These are phyloP conservation scores for Talinum fruticosum DNA, from an alignment of 148 eudicot genomes.

Conservation along the genomic window DNA sequence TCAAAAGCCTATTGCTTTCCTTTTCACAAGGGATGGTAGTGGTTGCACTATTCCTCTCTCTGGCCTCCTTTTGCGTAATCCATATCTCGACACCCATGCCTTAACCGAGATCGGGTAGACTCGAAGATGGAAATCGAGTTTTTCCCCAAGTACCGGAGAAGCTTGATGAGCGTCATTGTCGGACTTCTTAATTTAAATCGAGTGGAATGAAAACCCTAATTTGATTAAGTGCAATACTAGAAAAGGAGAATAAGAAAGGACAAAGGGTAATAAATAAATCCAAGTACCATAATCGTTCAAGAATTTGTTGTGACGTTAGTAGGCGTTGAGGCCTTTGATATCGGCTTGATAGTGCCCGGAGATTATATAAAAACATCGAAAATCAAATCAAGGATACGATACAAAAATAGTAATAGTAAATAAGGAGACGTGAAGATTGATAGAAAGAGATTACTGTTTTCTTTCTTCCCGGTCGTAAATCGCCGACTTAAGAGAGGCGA, in stretches of 20 bases:
- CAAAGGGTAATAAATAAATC: neutral
- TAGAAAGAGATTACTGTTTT: conserved; percentile 33
- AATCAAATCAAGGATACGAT: neutral
- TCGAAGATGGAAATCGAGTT: too few species aligned
- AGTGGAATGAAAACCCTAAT: neutral
- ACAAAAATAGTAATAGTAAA: neutral
- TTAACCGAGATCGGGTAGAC: too few species aligned
- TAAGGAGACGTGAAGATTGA: neutral
- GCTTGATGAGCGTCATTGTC: too few species aligned
- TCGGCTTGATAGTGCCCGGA: conserved; percentile 77
- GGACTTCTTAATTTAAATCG: too few species aligned
- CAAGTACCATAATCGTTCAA: conserved; percentile 56
- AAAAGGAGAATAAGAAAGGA: neutral
- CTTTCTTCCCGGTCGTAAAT: conserved; percentile 58
- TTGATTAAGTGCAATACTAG: neutral
- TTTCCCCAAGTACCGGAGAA: too few species aligned
- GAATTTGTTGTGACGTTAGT: conserved; percentile 70
- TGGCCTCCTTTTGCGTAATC: too few species aligned
- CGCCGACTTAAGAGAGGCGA: conserved; percentile 51
- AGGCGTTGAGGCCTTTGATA: conserved; percentile 73
- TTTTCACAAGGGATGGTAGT: too few species aligned
- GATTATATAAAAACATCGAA: neutral
- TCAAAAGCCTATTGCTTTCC: neutral
- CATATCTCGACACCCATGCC: too few species aligned
- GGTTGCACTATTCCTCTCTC: too few species aligned